Evolutionary conservation across 2,329 filamentous ascomycete species (phyloP).

Genomic region (Ophiosphaerella narmari): DNA sequence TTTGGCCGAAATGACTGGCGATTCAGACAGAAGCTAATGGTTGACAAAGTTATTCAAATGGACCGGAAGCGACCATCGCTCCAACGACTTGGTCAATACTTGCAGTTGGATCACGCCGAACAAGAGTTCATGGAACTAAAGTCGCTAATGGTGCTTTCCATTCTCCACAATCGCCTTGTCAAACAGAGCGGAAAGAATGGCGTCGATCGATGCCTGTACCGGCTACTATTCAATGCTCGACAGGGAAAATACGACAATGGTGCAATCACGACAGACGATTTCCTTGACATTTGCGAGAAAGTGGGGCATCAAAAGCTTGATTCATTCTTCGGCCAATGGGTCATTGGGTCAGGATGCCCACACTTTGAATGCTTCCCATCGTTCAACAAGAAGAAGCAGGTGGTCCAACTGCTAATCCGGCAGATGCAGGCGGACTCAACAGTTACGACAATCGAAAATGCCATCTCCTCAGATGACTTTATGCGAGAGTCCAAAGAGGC

Average conservation of each 20-base stretch:
- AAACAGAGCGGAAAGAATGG: constrained; percentile 87
- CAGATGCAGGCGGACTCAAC: constrained; percentile 58
- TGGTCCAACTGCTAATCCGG: constrained; percentile 86
- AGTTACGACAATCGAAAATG: constrained; percentile 29
- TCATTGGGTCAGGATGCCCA: constrained; percentile 85
- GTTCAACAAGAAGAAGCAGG: constrained; percentile 97
- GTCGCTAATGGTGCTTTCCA: constrained; percentile 87
- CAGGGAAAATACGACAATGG: constrained; percentile 75
- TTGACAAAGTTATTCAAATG: constrained; percentile 79
- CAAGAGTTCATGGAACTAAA: constrained; percentile 90
- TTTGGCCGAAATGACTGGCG: constrained; percentile 95
- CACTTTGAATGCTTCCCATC: constrained; percentile 82
- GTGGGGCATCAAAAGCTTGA: constrained; percentile 86
- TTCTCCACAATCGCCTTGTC: constrained; percentile 85
- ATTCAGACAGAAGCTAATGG: constrained; percentile 83
- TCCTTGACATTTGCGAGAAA: constrained; percentile 84
- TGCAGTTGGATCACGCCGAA: constrained; percentile 83
- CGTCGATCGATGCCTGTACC: constrained; percentile 81
- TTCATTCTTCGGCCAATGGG: constrained; percentile 91
- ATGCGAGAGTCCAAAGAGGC: constrained; percentile 84
- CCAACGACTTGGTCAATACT: constrained; percentile 74
- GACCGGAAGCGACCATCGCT: constrained; percentile 84
- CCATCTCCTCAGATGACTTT: constrained; percentile 74
- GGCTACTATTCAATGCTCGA: constrained; percentile 83
- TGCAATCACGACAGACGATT: constrained; percentile 74